Evolutionary conservation across 306 rosid species (phyloP).

Genomic region (Pterocarpus macrocarpus): DNA sequence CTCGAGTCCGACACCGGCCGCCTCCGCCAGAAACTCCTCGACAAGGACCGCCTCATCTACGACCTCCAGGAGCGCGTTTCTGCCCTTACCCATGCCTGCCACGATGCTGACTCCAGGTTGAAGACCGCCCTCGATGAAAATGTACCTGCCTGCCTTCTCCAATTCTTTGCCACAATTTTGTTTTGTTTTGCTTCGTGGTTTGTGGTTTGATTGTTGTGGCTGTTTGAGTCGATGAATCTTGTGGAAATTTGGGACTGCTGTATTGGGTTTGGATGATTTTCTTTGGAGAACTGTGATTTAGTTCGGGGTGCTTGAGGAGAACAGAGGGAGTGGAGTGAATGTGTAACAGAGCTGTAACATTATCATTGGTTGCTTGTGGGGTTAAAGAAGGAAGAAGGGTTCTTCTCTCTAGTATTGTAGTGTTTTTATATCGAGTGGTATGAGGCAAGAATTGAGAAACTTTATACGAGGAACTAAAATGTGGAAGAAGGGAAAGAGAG

Average conservation of each 20-base stretch:
- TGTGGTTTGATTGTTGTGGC: too few species aligned
- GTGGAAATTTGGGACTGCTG: too few species aligned
- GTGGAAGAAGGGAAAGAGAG: background rate
- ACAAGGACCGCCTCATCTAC: conserved; percentile 63
- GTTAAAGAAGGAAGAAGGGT: background rate
- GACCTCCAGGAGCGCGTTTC: conserved; percentile 71
- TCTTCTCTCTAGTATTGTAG: background rate
- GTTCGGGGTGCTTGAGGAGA: too few species aligned
- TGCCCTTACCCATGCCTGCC: conserved; percentile 56
- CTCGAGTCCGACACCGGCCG: conserved; percentile 72
- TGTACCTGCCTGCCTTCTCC: conserved; percentile 23
- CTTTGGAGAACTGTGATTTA: too few species aligned
- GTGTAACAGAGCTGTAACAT: background rate
- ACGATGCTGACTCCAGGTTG: conserved; percentile 67
- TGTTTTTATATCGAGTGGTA: background rate
- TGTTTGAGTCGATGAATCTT: too few species aligned
- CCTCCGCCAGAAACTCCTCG: conserved; percentile 67
- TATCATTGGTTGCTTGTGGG: background rate
- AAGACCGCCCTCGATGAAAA: conserved; percentile 69
- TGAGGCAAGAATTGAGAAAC: background rate
- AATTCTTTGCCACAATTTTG: background rate
- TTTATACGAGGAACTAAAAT: background rate
- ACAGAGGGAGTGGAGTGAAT: too few species aligned
- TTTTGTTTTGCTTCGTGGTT: background rate
- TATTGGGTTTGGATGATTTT: too few species aligned